Percentiles rank a stretch among this genome's conserved stretches.
Evolutionary conservation across 83 land plant species (phyloP).

Genomic region (Picea engelmannii): DNA sequence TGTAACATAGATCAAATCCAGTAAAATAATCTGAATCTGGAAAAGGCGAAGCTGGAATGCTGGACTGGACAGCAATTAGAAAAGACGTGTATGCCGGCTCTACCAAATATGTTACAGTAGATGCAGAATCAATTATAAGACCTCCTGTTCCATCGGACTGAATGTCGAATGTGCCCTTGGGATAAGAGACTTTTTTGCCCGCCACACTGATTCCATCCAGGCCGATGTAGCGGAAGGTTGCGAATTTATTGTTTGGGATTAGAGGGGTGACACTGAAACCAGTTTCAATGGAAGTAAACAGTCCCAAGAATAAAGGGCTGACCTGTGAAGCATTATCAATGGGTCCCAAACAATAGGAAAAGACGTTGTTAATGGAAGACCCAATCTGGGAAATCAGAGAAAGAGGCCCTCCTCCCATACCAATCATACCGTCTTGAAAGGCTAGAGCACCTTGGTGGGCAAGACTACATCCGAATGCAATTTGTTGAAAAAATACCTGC

Average conservation of each 20-base stretch:
- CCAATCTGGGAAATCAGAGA: conserved; percentile 20
- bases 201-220: conserved; percentile 60
- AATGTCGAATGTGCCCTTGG: too few species aligned
- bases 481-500: background rate
- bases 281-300: background rate
- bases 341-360: background rate
- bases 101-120: too few species aligned
- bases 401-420: conserved; percentile 80
- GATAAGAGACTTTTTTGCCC: too few species aligned
- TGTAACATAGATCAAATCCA: too few species aligned
- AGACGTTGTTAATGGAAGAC: background rate
- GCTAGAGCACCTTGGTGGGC: conserved; percentile 57
- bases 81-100: too few species aligned
- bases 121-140: too few species aligned
- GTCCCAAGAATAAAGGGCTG: background rate
- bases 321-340: background rate
- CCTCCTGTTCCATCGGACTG: too few species aligned
- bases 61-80: too few species aligned
- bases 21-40: too few species aligned
- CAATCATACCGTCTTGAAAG: conserved; percentile 62
- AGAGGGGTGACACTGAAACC: conserved; percentile 26
- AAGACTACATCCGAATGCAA: conserved; percentile 75
- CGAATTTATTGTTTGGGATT: background rate
- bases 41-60: too few species aligned
- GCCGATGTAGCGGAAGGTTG: conserved; percentile 69